Evolutionary conservation across 2,329 filamentous ascomycete genomes (phyloP).

Genomic region (Aphanoascus verrucosus): DNA sequence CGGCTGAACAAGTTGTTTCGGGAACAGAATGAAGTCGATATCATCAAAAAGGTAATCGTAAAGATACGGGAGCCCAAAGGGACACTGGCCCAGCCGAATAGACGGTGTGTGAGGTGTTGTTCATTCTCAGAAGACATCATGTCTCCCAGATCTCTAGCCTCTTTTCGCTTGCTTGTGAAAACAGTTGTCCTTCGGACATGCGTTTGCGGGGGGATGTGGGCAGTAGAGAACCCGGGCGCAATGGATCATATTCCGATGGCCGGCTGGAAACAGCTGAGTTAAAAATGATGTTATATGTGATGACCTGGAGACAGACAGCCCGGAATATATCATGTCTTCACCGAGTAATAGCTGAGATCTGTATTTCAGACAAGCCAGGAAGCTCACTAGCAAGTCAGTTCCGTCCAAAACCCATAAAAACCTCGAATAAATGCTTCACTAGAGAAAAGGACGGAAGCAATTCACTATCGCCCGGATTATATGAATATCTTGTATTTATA

Average conservation of each 20-base stretch:
- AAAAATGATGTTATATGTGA: no score
- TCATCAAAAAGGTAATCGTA: slow-evolving; percentile 40
- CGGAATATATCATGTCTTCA: no score
- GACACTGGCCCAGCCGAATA: slow-evolving; percentile 25
- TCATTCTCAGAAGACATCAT: slow-evolving; percentile 54
- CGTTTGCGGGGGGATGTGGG: slow-evolving; percentile 35
- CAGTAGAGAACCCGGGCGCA: slow-evolving; percentile 21
- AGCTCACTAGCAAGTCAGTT: no score
- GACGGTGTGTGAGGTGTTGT: slow-evolving; percentile 50
- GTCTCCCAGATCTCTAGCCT: slow-evolving; percentile 27
- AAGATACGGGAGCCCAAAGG: slow-evolving; percentile 8
- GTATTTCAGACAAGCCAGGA: no score
- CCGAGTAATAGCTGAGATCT: no score
- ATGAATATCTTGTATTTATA: no score
- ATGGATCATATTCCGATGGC: not conserved
- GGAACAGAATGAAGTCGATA: slow-evolving; percentile 48
- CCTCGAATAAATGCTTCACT: no score
- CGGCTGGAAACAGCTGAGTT: slow-evolving; percentile 3
- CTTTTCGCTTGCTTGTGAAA: slow-evolving; percentile 31
- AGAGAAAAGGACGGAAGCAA: no score
- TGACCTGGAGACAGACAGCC: no score
- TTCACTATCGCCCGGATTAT: no score
- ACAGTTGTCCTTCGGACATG: slow-evolving; percentile 30
- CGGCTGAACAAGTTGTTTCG: slow-evolving; percentile 49
- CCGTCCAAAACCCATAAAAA: no score